Evolutionary conservation across 129 eudicot species (phyloP).

Genomic region (Tanacetum coccineum): DNA sequence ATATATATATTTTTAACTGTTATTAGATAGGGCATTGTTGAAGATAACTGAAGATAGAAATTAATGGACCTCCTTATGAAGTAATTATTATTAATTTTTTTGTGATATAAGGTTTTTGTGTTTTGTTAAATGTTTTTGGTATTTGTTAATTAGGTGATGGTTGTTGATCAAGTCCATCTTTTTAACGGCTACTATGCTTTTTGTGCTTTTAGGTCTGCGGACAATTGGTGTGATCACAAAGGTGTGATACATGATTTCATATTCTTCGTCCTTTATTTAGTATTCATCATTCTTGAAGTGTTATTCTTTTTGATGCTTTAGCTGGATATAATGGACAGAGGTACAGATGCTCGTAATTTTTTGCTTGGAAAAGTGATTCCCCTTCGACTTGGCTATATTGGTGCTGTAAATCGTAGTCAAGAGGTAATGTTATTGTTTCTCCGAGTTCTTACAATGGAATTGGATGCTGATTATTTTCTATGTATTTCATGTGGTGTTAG

Average conservation of each 20-base stretch:
- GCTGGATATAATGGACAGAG: slow-evolving; percentile 99
- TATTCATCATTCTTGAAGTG: neutral
- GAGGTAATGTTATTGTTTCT: slow-evolving; percentile 52
- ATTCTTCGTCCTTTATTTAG: slow-evolving; percentile 11
- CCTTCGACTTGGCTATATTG: slow-evolving; percentile 85
- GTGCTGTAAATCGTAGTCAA: slow-evolving; percentile 98
- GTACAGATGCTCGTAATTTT: slow-evolving; percentile 95
- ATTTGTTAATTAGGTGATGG: too few species aligned
- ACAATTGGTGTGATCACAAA: slow-evolving; percentile 95
- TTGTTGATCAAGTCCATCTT: slow-evolving; percentile 12
- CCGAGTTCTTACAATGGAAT: neutral
- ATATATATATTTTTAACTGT: neutral
- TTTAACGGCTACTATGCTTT: slow-evolving; percentile 3
- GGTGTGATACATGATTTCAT: slow-evolving; percentile 38
- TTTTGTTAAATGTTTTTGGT: slow-evolving; percentile 5
- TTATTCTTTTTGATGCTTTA: slow-evolving; percentile 38
- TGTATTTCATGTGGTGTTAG: neutral
- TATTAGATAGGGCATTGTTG: slow-evolving; percentile 71
- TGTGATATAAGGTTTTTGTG: slow-evolving; percentile 16
- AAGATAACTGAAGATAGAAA: slow-evolving; percentile 91
- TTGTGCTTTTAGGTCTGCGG: slow-evolving; percentile 62
- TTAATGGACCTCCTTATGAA: slow-evolving; percentile 69
- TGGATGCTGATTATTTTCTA: neutral
- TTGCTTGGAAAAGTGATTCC: slow-evolving; percentile 94
- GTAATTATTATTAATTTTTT: slow-evolving; percentile 37